A percentile compares a stretch with the other conserved stretches of the same genome.
Conservation (phyloP, 192 early-diverging fungal species). For the Coemansia sp. region DNA sequence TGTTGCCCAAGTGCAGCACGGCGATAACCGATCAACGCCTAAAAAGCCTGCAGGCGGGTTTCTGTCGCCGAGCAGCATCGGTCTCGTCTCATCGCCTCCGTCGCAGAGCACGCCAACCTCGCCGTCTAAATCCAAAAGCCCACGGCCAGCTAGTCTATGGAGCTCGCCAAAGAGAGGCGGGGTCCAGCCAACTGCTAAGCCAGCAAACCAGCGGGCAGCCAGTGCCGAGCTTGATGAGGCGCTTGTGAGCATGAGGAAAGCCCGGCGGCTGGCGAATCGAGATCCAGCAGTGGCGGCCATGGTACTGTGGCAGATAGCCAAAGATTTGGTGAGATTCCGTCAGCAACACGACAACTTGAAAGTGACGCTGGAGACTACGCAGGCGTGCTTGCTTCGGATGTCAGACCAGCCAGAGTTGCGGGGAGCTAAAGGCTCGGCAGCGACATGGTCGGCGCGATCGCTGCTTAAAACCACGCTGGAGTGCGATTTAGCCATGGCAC, state of each 20-base stretch:
- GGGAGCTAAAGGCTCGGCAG: constrained; percentile 20
- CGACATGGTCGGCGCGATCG: constrained; percentile 23
- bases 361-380: constrained; percentile 10
- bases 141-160: neutral
- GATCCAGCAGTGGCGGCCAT: constrained; percentile 42
- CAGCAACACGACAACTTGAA: neutral
- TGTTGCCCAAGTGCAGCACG: neutral
- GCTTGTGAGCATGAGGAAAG: constrained; percentile 21
- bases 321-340: constrained; percentile 19
- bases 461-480: constrained; percentile 44
- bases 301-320: constrained; percentile 43
- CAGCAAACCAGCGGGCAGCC: neutral
- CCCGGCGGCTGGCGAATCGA: constrained; percentile 13
- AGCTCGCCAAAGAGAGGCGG: neutral
- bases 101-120: neutral
- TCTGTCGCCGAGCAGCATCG: neutral
- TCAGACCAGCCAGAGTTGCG: constrained; percentile 9
- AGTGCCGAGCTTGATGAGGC: neutral
- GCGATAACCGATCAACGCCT: neutral
- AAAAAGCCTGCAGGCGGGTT: neutral
- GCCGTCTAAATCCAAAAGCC: neutral
- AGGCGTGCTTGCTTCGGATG: constrained; percentile 24
- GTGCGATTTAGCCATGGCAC: constrained; percentile 29
- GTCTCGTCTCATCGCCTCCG: neutral
- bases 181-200: neutral